Base-by-base conservation (phyloP, 306 rosid species). In the Citrullus mucosospermus region DNA sequence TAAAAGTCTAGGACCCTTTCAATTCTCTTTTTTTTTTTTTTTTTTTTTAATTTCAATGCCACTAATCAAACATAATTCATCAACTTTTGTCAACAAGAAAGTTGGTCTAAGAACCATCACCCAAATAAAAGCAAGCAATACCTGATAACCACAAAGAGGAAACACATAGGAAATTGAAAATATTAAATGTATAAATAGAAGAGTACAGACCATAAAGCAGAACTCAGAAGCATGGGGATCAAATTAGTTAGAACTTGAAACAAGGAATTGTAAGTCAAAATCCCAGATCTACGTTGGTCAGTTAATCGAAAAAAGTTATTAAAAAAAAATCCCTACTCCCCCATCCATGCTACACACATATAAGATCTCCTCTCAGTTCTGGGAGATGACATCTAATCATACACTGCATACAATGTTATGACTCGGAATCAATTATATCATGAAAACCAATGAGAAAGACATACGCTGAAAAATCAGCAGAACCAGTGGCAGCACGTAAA, bases 391-490 rank as follows among this genome's bases (percentile, higher is more conserved):
- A 34, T 32, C 50, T 15, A 4, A 39, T 38, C 25, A 76, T 39
- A 58, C 6, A 22, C 70, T n/a, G 50, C 63, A 74, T 16, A 32
- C 59, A 53, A 53, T 16, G 28, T 17, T 16, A 55, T 34, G 22
- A 74, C 32, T 4, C 1, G 32, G 22, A 74, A 74, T 20, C 16
- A 61, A 34, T 57, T 55, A 2, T 20, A 56, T 13, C 6, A 51
- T 9, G 8, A 10, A 39, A 73, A 28, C 9, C 16, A 46, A 51
- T 5, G 6, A 73, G 67, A 60, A 25, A 14, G 4, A 81, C 91
- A 78, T 91, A 96, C 99, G 97, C 87, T 25, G 99, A 85, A 83
- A 92, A 96, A 85, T 96, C 99, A 32, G 99, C 99, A 17, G 99
- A 96, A 71, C 92, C 99, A 82, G 97, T 88, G 25, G 99, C 99